Conservation (phyloP, 306 rosid species). For the Vigna reflexopilosa region DNA sequence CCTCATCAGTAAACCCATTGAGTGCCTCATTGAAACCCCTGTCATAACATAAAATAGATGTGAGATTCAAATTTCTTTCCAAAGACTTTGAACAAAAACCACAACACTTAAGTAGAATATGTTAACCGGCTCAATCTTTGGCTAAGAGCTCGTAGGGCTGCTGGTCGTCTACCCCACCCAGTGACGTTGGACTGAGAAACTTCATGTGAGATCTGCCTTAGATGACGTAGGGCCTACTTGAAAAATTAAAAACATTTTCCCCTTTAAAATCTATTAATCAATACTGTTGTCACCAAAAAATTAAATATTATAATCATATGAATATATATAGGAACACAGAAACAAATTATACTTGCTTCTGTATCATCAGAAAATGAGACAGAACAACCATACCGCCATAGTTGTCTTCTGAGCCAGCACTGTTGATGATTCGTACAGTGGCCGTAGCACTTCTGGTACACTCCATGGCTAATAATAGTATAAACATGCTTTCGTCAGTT, state of each 20-base stretch:
- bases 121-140: constrained; percentile 91
- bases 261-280: not conserved
- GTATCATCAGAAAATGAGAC: constrained; percentile 23
- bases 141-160: constrained; percentile 87
- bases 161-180: constrained; percentile 98
- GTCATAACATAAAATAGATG: constrained; percentile 40
- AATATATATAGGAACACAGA: constrained; percentile 13
- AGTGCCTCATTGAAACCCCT: constrained; percentile 99
- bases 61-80: constrained; percentile 43
- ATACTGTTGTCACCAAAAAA: not conserved
- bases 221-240: constrained; percentile 83
- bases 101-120: constrained; percentile 11
- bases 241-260: not conserved
- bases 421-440: constrained; percentile 89
- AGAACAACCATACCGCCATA: constrained; percentile 76
- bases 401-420: constrained; percentile 93
- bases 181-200: constrained; percentile 88
- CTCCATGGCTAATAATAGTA: constrained; percentile 80
- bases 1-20: constrained; percentile 96
- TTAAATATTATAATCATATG: not conserved
- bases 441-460: constrained; percentile 95
- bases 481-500: constrained; percentile 33
- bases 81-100: constrained; percentile 15
- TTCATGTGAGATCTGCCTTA: constrained; percentile 93
- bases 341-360: not conserved